phyloP scores from a whole-genome alignment of 2,329 filamentous ascomycete genomes.

The Colletotrichum sp. region DNA sequence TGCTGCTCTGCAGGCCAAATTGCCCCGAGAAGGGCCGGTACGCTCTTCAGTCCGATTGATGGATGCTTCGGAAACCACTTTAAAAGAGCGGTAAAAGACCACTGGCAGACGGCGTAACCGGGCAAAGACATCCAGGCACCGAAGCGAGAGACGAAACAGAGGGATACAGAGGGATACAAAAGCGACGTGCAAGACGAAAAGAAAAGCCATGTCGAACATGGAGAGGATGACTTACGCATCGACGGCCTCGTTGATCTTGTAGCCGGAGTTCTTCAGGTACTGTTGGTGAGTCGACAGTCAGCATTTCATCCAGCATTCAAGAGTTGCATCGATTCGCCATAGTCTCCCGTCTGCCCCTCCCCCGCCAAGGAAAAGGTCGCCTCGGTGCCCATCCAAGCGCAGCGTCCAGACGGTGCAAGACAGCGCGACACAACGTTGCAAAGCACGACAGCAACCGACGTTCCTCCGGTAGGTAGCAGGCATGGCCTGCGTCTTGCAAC shows the following conservation, averaged over 20 bases:
- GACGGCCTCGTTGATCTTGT: slow-evolving; percentile 58
- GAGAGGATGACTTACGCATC: slow-evolving; percentile 57
- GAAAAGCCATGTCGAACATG: slow-evolving; percentile 22
- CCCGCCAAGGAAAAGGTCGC: background rate
- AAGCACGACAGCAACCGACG: background rate
- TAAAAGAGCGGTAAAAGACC: background rate
- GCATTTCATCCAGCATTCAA: background rate
- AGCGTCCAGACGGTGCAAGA: background rate
- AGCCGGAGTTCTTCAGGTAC: slow-evolving; percentile 54
- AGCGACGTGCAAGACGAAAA: background rate
- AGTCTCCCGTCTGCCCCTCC: background rate
- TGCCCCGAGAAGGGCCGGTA: slow-evolving; percentile 29
- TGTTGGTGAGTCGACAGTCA: slow-evolving; percentile 28
- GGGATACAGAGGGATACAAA: background rate
- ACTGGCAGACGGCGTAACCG: background rate
- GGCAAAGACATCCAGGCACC: background rate
- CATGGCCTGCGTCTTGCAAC: background rate
- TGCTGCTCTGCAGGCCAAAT: slow-evolving; percentile 23
- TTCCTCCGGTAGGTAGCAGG: background rate
- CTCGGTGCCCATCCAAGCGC: background rate
- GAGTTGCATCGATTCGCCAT: background rate
- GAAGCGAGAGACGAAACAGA: background rate
- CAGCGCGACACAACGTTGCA: background rate
- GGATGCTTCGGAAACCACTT: slow-evolving; percentile 5
- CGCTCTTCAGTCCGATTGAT: slow-evolving; percentile 8